Base-by-base conservation (phyloP, 2,329 filamentous ascomycete species). In the Cladosporium oxysporum region DNA sequence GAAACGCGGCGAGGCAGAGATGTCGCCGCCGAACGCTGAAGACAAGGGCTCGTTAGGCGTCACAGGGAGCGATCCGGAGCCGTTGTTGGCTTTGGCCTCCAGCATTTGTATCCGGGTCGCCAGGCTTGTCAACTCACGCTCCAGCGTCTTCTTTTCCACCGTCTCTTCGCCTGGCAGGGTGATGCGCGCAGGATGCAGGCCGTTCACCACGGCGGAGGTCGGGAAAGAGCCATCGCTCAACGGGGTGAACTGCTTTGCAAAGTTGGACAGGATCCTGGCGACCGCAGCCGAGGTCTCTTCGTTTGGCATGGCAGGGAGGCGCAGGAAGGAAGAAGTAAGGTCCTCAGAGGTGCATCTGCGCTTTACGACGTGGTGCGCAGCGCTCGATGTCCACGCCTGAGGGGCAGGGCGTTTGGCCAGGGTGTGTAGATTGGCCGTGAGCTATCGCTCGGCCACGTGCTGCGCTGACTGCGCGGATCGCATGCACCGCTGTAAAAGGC, bases 111-210 rank as follows among this genome's bases (percentile, higher is more conserved):
- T 88, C 71, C 95, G 86, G 68, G 88, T 82, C 67, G 90, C 87
- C 69, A 98, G 86, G 65, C 91, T 90, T 60, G 90, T 87, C 66
- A 99, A 86, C 80, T 98, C 94, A 67, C 85, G 84, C 80, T 98
- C 93, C 68, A 98, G 87, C 35, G 85, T 85, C 71, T 86, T 84
- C 81, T 98, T 98, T 71, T 90, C 90, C 41, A 87, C 80, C 53
- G 87, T 90, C 66, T 92, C 86, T 66, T 87, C 85, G 66, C 95
- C 95, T 16, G 94, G 93, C 28, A 98, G 85, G 69, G 85, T 85
- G 75, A 94, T 84, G 70, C 85, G 82, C 69, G 81, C 79, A 37
- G 78, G 73, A 69, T 83, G 81, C 62, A 78, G 75, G 70, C 84
- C 83, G 79, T 88, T 87, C 52, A 79, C 76, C 59, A 79, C 79